Evolutionary conservation across 345 rosid species (phyloP), one percentile per base, ranked within the genome.

Genomic region (Carallia brachiata): DNA sequence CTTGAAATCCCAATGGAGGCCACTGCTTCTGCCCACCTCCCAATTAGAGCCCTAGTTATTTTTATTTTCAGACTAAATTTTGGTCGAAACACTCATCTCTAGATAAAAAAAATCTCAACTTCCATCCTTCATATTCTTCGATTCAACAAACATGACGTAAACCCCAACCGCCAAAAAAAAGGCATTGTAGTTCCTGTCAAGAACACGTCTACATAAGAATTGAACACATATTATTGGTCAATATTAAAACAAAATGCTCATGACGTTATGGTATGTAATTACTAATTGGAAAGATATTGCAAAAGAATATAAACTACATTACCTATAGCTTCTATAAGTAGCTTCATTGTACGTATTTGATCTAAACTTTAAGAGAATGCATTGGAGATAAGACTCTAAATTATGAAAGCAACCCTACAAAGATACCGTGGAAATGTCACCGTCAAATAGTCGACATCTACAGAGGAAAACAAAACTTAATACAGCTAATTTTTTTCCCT

Each of bases 281-380:
- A 58, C 6, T 28, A 63, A 28, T 44, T 44, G 16, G 50, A 44
- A 4, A 40, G 47, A 40, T 6, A 54, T 54, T 10, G 28, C 8
- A 7, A 23, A 2, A 32, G 8, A 18, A 23, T 27, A 28, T 6
- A 23, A 18, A 19, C 18, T 6, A 39, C 4, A 13, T n/a, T 78
- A 91, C 97, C 93, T 66, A 88, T 74, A 72, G 89, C 90, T 85
- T 89, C 91, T 16, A 91, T 77, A 18, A 88, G 78, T 27, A 78
- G 75, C 19, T 84, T 88, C 37, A 80, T 47, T 65, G 84, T 61
- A 36, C 23, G 83, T 17, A 74, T 88, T 57, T 77, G 79, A 69
- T 81, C 84, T 50, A 73, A 61, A 66, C 60, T 69, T 27, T 58
- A 76, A 8, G 85, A 74, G 69, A 88, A 54, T n/a, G 63, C 23